Base-by-base conservation (phyloP, 805 yeast genomes). In the Barnettozyma wickerhamii region DNA sequence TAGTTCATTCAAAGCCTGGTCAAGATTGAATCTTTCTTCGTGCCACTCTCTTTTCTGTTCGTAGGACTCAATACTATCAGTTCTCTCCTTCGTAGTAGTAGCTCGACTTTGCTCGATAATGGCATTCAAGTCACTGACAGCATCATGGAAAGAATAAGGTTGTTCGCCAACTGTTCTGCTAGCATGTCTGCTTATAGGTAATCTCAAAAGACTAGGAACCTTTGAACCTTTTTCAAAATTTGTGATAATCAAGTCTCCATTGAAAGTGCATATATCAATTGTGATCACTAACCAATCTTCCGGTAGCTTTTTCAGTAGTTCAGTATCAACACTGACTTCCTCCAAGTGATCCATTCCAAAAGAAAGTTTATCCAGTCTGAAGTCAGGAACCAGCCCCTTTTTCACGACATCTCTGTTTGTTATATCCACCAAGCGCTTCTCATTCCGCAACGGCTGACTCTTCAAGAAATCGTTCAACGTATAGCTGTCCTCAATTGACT, bases 31-130 rank as follows among this genome's bases (percentile, higher is more conserved):
- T 36, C 97, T 65, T 21, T 65, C 64, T 30, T 70, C 69, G 95
- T 97, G 93, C 96, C 97, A 91, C 7, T 64, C 48, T 34, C 70
- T 72, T 37, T 88, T 68, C 23, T 80, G 83, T 31, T 78, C 81
- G 33, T 72, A 69, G 0, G 87, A 71, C 4, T 56, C 65, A 2
- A 84, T 75, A 2, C 52, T 55, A 0, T 75, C 65, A 0, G 88
- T 79, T 1, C 74, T 68, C 26, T 72, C 75, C 1, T 60, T 44
- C 17, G 74, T 70, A 0, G 91, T 81, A 0, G 87, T 75, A 4
- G 58, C 50, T 48, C 85, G 79, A 56, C 91, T 88, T 38, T 69
- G 68, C 0, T 58, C 48, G 18, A 89, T 81, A 6, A 90, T 81
- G 0, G 54, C 46, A 4, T 63, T 52, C 31, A 85, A 56, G 37